Evolutionary conservation across 257 asterid genomes (phyloP).

Genomic region (Handroanthus guayacan): DNA sequence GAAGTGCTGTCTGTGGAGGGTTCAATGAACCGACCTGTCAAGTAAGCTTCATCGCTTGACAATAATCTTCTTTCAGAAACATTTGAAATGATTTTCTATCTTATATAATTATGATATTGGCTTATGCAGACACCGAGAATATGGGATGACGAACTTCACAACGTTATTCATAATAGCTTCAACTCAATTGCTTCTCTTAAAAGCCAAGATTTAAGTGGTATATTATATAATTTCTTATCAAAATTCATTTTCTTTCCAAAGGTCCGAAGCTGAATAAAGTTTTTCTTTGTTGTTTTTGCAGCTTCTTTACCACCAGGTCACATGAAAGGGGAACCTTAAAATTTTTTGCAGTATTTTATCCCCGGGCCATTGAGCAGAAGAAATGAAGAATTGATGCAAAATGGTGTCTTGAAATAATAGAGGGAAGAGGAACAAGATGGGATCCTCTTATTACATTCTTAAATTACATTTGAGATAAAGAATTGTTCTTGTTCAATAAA

Average conservation of each 20-base stretch:
- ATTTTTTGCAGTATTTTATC: neutral
- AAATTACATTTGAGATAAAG: slow-evolving; percentile 5
- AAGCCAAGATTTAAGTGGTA: slow-evolving; percentile 65
- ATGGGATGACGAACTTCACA: slow-evolving; percentile 77
- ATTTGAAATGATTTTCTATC: neutral
- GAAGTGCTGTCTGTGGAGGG: slow-evolving; percentile 39
- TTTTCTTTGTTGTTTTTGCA: slow-evolving; percentile 28
- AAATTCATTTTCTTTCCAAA: slow-evolving; percentile 11
- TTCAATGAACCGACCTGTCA: slow-evolving; percentile 41
- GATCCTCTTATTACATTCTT: slow-evolving; percentile 18
- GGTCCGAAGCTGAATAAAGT: slow-evolving; percentile 21
- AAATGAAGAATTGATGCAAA: neutral
- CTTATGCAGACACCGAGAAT: slow-evolving; percentile 45
- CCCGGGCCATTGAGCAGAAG: neutral
- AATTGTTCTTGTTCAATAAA: slow-evolving; percentile 4
- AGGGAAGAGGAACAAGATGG: slow-evolving; percentile 14
- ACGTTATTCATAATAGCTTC: slow-evolving; percentile 63
- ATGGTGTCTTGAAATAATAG: neutral
- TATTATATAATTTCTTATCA: neutral
- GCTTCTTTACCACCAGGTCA: slow-evolving; percentile 46
- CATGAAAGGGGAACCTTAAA: slow-evolving; percentile 56
- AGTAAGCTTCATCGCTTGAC: slow-evolving; percentile 34
- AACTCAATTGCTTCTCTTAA: slow-evolving; percentile 48
- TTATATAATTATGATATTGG: neutral
- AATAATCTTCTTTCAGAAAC: neutral